phyloP scores from a whole-genome alignment of 495 filamentous ascomycete genomes.

The Aspergillus diversus region DNA sequence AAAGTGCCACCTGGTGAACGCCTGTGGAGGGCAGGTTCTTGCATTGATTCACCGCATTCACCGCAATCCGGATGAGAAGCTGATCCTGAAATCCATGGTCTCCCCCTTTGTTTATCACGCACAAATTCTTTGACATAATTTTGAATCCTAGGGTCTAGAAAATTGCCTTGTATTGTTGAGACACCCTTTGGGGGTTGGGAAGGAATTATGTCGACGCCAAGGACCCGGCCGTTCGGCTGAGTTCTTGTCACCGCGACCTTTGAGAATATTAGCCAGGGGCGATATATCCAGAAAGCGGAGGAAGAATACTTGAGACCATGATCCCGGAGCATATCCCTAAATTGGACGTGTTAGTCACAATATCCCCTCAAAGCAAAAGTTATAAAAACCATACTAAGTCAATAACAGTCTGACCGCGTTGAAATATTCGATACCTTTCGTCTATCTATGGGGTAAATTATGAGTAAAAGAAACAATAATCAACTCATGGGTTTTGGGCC shows the following conservation, averaged over 20 bases:
- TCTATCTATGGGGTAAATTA: conserved; percentile 62
- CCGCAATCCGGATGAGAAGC: conserved; percentile 20
- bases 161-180: conserved; percentile 92
- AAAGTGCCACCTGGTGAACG: background rate
- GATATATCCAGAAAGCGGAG: background rate
- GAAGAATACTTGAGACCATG: conserved; percentile 79
- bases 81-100: conserved; percentile 37
- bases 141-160: conserved; percentile 72
- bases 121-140: conserved; percentile 75
- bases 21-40: conserved; percentile 15
- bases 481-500: background rate
- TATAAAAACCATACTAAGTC: conserved; percentile 65
- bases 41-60: conserved; percentile 3
- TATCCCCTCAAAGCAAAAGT: background rate
- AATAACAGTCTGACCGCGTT: conserved; percentile 78
- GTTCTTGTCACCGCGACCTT: conserved; percentile 81
- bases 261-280: conserved; percentile 7
- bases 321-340: conserved; percentile 90
- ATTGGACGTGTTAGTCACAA: background rate
- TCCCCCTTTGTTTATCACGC: conserved; percentile 62
- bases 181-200: conserved; percentile 87
- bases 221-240: conserved; percentile 71
- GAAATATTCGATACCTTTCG: conserved; percentile 77
- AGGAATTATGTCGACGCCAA: conserved; percentile 93
- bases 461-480: background rate